Base-by-base conservation (phyloP, 192 early-diverging fungal genomes). In the Coemansia sp. region DNA sequence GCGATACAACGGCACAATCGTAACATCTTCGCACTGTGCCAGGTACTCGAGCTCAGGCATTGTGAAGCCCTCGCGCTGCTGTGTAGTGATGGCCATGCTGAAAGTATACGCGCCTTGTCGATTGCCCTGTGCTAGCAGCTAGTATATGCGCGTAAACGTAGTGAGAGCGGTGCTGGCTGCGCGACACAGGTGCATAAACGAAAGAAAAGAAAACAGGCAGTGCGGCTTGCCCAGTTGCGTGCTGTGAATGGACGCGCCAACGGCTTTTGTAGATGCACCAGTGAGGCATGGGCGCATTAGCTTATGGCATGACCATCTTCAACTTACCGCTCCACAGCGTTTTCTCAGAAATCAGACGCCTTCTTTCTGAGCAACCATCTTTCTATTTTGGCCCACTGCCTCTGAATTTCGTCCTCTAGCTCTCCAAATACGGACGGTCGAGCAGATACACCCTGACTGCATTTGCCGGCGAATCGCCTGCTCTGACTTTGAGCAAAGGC, bases 31-130 rank as follows among this genome's bases (percentile, higher is more conserved):
- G 79, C 86, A 87, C 62, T 92, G 91, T 8, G 92, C 92, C 32
- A 94, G 56, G 73, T 95, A 95, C 62, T 95, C 92, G 50, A 94
- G 84, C 73, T 95, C 92, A 22, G 84, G 84, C 45, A 92, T 92
- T 0, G 91, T 88, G 50, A 96, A 81, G 50, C 73, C 79, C 58
- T 69, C 70, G 10, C 51, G 60, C 66, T 81, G 79, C 15, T 67
- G 73, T 29, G 38, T 61, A 11, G 60, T 75, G 52, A 66, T 68
- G 29, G 79, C 66, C 79, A 81, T 81, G 37, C 21, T 11, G 7
- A 14, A 22, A 6, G 51, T 45, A 3, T 45, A 45, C 41, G 15
- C 41, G 11, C 11, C 15, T 45, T n/a, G 41, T 45, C 41, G 41
- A 45, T 45, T 45, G 41, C 41, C 14, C 41, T 45, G 15, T n/a